These are phyloP conservation scores for Schizothecium vesticola DNA, from an alignment of 495 filamentous ascomycete species.

Conservation along the genomic window DNA sequence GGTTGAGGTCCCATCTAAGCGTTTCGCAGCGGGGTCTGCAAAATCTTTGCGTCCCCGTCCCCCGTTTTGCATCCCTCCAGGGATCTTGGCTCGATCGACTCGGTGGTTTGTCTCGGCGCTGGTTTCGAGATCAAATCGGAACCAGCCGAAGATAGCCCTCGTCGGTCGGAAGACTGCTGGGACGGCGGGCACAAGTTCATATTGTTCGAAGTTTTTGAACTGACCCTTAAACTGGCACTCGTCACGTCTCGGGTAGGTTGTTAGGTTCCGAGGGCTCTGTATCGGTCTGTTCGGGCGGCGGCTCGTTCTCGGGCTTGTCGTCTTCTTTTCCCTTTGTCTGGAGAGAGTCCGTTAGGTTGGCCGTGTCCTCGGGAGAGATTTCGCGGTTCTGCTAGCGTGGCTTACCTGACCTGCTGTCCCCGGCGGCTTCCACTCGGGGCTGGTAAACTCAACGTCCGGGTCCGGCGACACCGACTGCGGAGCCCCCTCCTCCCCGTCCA, in stretches of 20 bases:
- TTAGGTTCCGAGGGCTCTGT: neutral
- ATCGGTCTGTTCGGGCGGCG: neutral
- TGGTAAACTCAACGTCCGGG: slow-evolving; percentile 1
- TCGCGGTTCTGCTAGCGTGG: neutral
- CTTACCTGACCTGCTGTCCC: neutral
- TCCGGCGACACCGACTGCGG: neutral
- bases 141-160: too few relatives aligned
- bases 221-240: neutral
- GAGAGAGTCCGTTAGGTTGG: neutral
- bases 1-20: neutral
- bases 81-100: neutral
- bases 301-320: neutral
- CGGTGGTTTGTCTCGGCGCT: neutral
- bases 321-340: neutral
- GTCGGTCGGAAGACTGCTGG: neutral
- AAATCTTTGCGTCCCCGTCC: neutral
- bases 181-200: neutral
- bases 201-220: neutral
- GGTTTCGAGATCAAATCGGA: neutral
- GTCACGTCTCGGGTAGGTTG: neutral
- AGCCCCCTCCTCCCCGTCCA: neutral
- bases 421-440: neutral
- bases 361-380: neutral
- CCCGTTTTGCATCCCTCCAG: neutral
- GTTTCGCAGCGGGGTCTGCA: neutral